Evolutionary conservation across 306 rosid genomes (phyloP), one percentile per base, ranked within the genome.

Genomic region (Rosa chinensis): DNA sequence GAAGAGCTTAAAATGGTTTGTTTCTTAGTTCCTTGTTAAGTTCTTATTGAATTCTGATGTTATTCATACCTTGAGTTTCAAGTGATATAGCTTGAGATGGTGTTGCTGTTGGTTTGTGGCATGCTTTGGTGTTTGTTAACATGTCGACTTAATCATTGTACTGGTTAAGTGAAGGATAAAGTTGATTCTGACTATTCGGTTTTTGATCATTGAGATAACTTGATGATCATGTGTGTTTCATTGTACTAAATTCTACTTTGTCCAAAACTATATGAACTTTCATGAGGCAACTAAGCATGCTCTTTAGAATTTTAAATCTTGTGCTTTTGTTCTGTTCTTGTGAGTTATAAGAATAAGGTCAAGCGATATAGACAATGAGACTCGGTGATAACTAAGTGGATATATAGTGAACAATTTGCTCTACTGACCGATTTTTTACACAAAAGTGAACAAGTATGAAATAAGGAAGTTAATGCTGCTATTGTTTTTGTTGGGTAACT

Each of bases 1-100:
- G 89, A 88, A 84, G 95, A 94, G 73, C 88, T 89, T 83, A 92
- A 94, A 85, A 87, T 94, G 97, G 98, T 92, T 64, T 43, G 90
- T 77, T 62, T 48, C 5, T 68, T 50, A 58, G 45, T 71, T 66
- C 56, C 45, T 73, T 63, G 21, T 35, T 63, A 39, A 47, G 77
- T 70, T 84, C 44, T 37, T 61, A 25, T 48, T 72, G 58, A 11
- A 55, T 80, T 72, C 53, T 79, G 61, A 49, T 73, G 20, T 37
- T 78, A 48, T 55, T 16, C 55, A 55, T 66, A 7, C 37, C 37
- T 32, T 32, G 37, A 32, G 37, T 32, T 32, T 32, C 37, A 3
- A 32, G 37, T 32, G 37, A 32, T 32, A 32, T 2, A 32, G 37
- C 37, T 32, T 32, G 37, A 32, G 37, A 32, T 53, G 23, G 67